Evolutionary conservation across 2,329 filamentous ascomycete species (phyloP).

Genomic region (Teratosphaeria pseudoeucalypti): DNA sequence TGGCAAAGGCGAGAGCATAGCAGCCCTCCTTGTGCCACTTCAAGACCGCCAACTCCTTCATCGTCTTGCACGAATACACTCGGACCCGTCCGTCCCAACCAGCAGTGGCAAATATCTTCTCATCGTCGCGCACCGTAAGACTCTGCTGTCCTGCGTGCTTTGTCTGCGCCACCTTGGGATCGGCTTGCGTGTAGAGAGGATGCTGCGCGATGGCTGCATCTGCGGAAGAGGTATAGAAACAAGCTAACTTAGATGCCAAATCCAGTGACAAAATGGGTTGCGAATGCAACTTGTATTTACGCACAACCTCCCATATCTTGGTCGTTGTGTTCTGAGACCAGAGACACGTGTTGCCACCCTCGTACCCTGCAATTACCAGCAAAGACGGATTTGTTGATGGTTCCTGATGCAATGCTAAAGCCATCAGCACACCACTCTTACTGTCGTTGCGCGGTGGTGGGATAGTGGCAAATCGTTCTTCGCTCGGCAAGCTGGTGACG

Average conservation of each 20-base stretch:
- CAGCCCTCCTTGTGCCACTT: slow-evolving; percentile 91
- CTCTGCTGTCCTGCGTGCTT: slow-evolving; percentile 87
- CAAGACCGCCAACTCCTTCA: slow-evolving; percentile 81
- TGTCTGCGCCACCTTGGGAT: slow-evolving; percentile 47
- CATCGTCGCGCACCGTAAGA: slow-evolving; percentile 66
- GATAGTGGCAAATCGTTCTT: slow-evolving; percentile 55
- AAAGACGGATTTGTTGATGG: slow-evolving; percentile 32
- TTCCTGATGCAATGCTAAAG: slow-evolving; percentile 46
- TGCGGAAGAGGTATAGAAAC: slow-evolving; percentile 70
- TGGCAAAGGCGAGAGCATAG: slow-evolving; percentile 66
- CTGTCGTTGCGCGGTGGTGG: slow-evolving; percentile 39
- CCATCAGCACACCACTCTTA: slow-evolving; percentile 76
- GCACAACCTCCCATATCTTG: slow-evolving; percentile 48
- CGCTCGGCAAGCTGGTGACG: slow-evolving; percentile 70
- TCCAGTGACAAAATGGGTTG: slow-evolving; percentile 68
- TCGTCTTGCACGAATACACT: slow-evolving; percentile 64
- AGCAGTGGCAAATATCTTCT: slow-evolving; percentile 73
- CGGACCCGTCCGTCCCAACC: slow-evolving; percentile 81
- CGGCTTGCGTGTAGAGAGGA: slow-evolving; percentile 36
- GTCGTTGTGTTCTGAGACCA: slow-evolving; percentile 32
- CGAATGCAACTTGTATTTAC: slow-evolving; percentile 57
- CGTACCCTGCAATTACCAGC: slow-evolving; percentile 66
- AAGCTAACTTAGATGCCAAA: slow-evolving; percentile 32
- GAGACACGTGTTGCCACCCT: slow-evolving; percentile 64
- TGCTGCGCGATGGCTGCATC: slow-evolving; percentile 73